These are phyloP conservation scores for Xerocomellus dryophilus DNA, from an alignment of 768 basidiomycete genomes.

Conservation along the genomic window DNA sequence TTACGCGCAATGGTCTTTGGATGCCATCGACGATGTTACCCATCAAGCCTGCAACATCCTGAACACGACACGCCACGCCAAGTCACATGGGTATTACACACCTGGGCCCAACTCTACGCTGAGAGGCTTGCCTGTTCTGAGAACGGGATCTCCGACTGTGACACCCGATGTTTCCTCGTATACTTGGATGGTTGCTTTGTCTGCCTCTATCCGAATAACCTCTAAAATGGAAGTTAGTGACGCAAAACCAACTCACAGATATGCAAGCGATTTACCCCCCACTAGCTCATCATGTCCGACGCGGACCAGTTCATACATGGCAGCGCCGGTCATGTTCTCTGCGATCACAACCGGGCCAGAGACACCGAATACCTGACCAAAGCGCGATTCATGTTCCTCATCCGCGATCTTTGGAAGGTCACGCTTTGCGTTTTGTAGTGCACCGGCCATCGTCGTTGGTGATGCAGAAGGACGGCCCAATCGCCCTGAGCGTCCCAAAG, in stretches of 20 bases:
- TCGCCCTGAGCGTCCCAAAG: conserved; percentile 19
- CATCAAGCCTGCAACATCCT: conserved; percentile 73
- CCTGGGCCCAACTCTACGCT: conserved; percentile 98
- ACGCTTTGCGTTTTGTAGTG: conserved; percentile 85
- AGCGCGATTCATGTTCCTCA: conserved; percentile 85
- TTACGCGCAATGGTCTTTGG: conserved; percentile 84
- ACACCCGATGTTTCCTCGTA: conserved; percentile 99
- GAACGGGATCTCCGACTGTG: conserved; percentile 96
- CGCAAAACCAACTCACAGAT: neutral
- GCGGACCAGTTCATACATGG: conserved; percentile 97
- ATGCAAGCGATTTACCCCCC: conserved; percentile 60
- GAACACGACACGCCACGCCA: neutral
- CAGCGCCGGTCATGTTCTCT: conserved; percentile 90
- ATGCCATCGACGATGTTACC: conserved; percentile 99
- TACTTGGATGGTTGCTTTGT: conserved; percentile 98
- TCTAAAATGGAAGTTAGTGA: conserved; percentile 48
- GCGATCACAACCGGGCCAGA: conserved; percentile 99
- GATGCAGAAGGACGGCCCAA: neutral
- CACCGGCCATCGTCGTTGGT: conserved; percentile 74
- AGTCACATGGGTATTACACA: conserved; percentile 33
- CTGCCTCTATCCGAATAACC: conserved; percentile 98
- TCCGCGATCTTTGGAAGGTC: conserved; percentile 85
- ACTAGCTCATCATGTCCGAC: conserved; percentile 98
- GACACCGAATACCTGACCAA: conserved; percentile 90
- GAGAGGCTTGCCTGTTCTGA: conserved; percentile 96